Base-by-base conservation (phyloP, 2,329 filamentous ascomycete species). In the Colletotrichum plurivorum region DNA sequence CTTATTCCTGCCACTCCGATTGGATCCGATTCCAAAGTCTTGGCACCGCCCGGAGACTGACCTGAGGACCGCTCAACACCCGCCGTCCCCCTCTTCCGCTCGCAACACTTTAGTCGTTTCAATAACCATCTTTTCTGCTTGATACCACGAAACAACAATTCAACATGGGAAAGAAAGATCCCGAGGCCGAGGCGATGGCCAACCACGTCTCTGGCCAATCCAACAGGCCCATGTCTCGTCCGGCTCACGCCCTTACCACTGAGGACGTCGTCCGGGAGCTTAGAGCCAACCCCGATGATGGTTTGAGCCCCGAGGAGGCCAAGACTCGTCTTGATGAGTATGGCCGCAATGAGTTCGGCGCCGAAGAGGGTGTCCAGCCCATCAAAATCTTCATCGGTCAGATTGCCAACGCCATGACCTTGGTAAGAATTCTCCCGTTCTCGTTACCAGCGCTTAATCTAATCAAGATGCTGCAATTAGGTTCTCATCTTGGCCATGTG, bases 361-460 rank as follows among this genome's bases (percentile, higher is more conserved):
- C 90, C 54, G 85, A 82, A 7, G 82, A 85, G 61, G 87, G 87
- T 9, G 90, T 93, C 22, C 87, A 87, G 63, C 85, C 88, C 31
- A 73, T 86, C 63, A 90, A 91, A 75, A 92, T 93, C 69, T 79
- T 93, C 22, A 81, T 92, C 56, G 84, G 86, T 39, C 90, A 93
- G 75, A 82, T 93, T 61, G 89, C 89, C 68, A 93, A 93, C 78
- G 90, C 90, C 15, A 88, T 93, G 87, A 92, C 88, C 72, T 77
- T 93, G 78, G 90, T 90, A 75, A 75, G 77, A 71, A 45, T 18
- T 22, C 46, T 2, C 46, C 46, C 46, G 4, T 5, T 18, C 46
- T 22, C 18, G 4, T 15, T 51, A 18, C 20, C 22, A 10, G 3
- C 13, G 5, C n/a, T 18, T 5, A 6, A 0, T n/a, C 68, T 71